These are phyloP conservation scores for Eimeria falciformis DNA, from an alignment of 169 alveolate genomes.

Conservation along the genomic window DNA sequence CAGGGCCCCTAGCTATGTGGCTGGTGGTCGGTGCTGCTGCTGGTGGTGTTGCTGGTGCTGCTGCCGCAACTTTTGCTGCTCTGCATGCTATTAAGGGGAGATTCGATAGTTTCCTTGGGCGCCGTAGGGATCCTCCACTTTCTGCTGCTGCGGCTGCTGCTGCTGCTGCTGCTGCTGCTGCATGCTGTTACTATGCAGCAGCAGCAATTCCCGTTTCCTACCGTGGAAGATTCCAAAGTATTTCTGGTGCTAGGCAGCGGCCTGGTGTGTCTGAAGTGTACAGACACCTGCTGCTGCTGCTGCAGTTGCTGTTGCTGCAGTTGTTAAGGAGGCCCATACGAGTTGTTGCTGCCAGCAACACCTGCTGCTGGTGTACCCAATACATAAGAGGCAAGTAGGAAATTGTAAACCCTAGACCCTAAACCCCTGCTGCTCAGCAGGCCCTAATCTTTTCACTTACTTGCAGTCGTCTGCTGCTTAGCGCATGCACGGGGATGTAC, in stretches of 20 bases:
- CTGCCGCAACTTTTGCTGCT: conserved; percentile 20
- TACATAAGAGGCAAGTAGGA: too few species aligned
- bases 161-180: conserved; percentile 63
- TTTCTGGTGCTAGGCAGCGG: conserved; percentile 11
- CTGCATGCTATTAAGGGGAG: background rate
- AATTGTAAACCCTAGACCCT: too few species aligned
- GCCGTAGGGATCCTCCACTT: background rate
- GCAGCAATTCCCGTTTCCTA: conserved; percentile 17
- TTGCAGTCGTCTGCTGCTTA: too few species aligned
- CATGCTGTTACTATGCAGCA: conserved; percentile 53
- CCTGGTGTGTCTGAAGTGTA: conserved; percentile 8
- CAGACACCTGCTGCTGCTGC: conserved; percentile 45
- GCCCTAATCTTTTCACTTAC: too few species aligned
- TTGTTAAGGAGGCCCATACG: too few species aligned
- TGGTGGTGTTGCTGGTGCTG: conserved; percentile 36
- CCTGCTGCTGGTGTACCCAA: too few species aligned
- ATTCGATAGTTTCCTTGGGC: background rate
- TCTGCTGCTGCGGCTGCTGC: conserved; percentile 43
- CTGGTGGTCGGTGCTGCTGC: conserved; percentile 53
- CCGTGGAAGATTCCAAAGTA: background rate
- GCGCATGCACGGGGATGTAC: too few species aligned
- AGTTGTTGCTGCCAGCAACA: too few species aligned
- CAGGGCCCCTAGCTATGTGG: conserved; percentile 51
- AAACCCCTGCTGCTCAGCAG: too few species aligned
- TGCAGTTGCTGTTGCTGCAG: conserved; percentile 4